These are phyloP conservation scores for Diaporthe citrichinensis DNA, from an alignment of 2,329 filamentous ascomycete genomes.

Conservation along the genomic window DNA sequence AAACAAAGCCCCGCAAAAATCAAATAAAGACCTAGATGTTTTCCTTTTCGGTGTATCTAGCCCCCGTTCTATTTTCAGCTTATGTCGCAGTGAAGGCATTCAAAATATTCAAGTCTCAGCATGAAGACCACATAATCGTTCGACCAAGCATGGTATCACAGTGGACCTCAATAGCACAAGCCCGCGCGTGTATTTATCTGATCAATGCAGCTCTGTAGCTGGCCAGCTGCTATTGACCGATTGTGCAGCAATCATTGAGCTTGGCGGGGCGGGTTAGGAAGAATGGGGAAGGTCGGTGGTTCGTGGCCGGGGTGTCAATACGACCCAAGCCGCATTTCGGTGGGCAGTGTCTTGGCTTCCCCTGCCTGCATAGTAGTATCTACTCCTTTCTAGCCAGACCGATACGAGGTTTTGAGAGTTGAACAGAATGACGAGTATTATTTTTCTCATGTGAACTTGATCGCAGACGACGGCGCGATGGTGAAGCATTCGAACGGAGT, in stretches of 20 bases:
- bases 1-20: background rate
- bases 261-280: slow-evolving; percentile 9
- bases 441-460: background rate
- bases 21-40: too few relatives aligned
- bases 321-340: background rate
- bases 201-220: background rate
- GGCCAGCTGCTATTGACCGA: background rate
- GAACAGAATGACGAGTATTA: background rate
- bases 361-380: background rate
- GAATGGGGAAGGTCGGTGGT: background rate
- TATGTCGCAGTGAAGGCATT: background rate
- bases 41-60: background rate
- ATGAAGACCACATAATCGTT: background rate
- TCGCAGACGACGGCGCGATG: background rate
- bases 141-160: background rate
- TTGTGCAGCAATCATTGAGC: background rate
- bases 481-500: too few relatives aligned
- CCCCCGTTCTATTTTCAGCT: background rate
- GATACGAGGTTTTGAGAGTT: background rate
- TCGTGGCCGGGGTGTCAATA: background rate
- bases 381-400: background rate
- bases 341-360: background rate
- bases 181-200: background rate
- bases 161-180: background rate
- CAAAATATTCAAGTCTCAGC: background rate